Evolutionary conservation across 2,329 filamentous ascomycete genomes (phyloP).

Genomic region (Trichophyton simii): DNA sequence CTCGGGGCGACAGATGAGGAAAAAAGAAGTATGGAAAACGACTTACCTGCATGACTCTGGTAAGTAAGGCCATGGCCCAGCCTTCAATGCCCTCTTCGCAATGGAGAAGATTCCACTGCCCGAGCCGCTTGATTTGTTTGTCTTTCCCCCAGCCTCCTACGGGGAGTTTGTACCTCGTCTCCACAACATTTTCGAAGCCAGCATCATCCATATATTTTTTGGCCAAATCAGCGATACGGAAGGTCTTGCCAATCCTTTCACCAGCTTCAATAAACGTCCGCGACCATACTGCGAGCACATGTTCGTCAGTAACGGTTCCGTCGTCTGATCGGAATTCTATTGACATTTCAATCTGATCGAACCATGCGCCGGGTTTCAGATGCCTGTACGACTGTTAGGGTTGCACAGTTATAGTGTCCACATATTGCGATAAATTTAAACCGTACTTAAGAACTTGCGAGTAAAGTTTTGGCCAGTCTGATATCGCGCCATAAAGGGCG

Average conservation of each 20-base stretch:
- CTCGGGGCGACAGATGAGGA: slow-evolving; percentile 11
- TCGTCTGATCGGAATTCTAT: slow-evolving; percentile 18
- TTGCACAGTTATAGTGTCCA: neutral
- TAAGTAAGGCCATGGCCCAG: slow-evolving; percentile 8
- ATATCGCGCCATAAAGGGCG: slow-evolving; percentile 15
- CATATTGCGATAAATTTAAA: neutral
- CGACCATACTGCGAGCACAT: slow-evolving; percentile 19
- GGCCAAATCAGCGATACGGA: slow-evolving; percentile 16
- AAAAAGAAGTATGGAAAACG: neutral
- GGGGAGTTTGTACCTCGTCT: slow-evolving; percentile 20
- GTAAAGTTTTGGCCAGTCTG: slow-evolving; percentile 18
- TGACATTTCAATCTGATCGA: slow-evolving; percentile 20
- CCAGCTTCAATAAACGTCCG: slow-evolving; percentile 20
- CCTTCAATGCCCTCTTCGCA: slow-evolving; percentile 14
- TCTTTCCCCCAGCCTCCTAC: slow-evolving; percentile 20
- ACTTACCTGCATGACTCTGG: slow-evolving; percentile 6
- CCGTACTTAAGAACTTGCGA: slow-evolving; percentile 13
- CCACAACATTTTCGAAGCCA: slow-evolving; percentile 21
- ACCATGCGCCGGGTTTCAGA: slow-evolving; percentile 18
- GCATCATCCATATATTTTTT: slow-evolving; percentile 19
- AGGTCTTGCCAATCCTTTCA: slow-evolving; percentile 21
- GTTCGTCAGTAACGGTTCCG: slow-evolving; percentile 16
- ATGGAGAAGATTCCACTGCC: slow-evolving; percentile 6
- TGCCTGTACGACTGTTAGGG: slow-evolving; percentile 10
- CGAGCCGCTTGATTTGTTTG: slow-evolving; percentile 7